phyloP scores from a whole-genome alignment of 345 rosid genomes.

The Eucalyptus virginea region DNA sequence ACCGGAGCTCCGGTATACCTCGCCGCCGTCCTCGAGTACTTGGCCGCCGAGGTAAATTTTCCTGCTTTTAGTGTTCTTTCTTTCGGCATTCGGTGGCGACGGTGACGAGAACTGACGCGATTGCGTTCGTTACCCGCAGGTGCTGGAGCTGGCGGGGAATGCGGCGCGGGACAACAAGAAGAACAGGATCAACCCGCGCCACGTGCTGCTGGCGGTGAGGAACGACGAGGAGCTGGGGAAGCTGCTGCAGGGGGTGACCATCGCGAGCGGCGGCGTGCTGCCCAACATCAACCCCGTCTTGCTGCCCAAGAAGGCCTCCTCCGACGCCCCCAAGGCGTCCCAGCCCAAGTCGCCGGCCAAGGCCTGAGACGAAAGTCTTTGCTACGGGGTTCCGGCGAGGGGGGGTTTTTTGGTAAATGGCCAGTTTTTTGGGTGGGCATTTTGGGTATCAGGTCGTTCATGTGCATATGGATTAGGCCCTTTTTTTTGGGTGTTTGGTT shows the following conservation, averaged over 20 bases:
- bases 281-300: constrained; percentile 55
- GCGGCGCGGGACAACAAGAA: constrained; percentile 4
- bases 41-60: constrained; percentile 55
- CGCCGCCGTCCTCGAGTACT: constrained; percentile 76
- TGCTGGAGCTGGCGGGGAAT: constrained; percentile 1
- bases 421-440: neutral
- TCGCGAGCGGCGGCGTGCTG: constrained; percentile 33
- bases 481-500: neutral
- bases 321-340: constrained; percentile 18
- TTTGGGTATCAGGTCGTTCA: neutral
- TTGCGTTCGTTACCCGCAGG: neutral
- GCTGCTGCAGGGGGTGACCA: neutral
- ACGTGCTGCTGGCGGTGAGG: neutral
- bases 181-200: neutral
- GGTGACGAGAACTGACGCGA: neutral
- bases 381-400: neutral
- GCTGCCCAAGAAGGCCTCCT: constrained; percentile 42
- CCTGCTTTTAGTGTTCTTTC: neutral
- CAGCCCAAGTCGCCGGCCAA: constrained; percentile 40
- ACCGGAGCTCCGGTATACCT: constrained; percentile 62
- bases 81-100: neutral
- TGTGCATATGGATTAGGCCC: neutral
- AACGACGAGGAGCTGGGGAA: constrained; percentile 1
- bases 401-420: neutral
- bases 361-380: neutral